Evolutionary conservation across 805 yeast genomes (phyloP).

Genomic region (Candida peoriensis): DNA sequence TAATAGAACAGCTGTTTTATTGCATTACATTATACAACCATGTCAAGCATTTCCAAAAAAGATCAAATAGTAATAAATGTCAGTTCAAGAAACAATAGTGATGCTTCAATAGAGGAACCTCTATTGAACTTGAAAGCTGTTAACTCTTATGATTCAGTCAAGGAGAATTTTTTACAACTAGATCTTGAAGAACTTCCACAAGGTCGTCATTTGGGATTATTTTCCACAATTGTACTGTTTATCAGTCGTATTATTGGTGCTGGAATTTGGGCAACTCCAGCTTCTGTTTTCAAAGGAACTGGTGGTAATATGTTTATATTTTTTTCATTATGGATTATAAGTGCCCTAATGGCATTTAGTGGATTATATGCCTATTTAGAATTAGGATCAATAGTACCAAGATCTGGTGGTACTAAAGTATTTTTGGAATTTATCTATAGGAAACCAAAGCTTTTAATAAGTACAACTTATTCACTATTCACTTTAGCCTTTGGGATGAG

Average conservation of each 20-base stretch:
- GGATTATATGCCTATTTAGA: slow-evolving; percentile 66
- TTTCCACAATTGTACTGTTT: slow-evolving; percentile 58
- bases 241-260: slow-evolving; percentile 71
- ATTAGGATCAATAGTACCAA: slow-evolving; percentile 63
- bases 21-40: no score
- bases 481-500: slow-evolving; percentile 52
- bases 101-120: slow-evolving; percentile 10
- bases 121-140: background rate
- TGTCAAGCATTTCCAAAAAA: slow-evolving; percentile 9
- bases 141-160: background rate
- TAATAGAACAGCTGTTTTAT: no score
- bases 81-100: slow-evolving; percentile 17
- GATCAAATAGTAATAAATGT: slow-evolving; percentile 10
- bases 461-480: slow-evolving; percentile 44
- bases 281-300: slow-evolving; percentile 57
- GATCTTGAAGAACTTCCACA: slow-evolving; percentile 42
- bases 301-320: slow-evolving; percentile 64
- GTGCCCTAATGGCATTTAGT: slow-evolving; percentile 58
- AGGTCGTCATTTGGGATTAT: slow-evolving; percentile 69
- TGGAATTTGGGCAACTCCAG: slow-evolving; percentile 71
- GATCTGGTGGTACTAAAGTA: slow-evolving; percentile 73
- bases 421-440: slow-evolving; percentile 64
- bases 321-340: slow-evolving; percentile 56
- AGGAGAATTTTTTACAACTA: slow-evolving; percentile 2
- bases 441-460: slow-evolving; percentile 50